Conservation (phyloP, 2,329 filamentous ascomycete species). For the Coniella vitis region DNA sequence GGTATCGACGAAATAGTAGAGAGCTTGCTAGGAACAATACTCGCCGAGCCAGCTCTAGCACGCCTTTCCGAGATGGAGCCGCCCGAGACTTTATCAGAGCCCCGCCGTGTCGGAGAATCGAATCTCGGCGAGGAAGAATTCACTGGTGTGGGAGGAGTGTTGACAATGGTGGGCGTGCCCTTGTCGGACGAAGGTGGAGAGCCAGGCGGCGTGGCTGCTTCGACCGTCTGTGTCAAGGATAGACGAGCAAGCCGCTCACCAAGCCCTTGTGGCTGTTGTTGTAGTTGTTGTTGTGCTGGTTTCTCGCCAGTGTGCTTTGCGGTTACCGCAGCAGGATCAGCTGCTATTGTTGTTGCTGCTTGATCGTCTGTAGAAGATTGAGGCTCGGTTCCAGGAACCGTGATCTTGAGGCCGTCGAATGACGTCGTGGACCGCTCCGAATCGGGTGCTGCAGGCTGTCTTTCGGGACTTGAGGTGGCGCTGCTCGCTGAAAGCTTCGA, state of each 20-base stretch:
- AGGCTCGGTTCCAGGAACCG: constrained; percentile 7
- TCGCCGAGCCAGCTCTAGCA: constrained; percentile 45
- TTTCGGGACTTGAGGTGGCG: constrained; percentile 35
- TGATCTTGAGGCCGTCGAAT: constrained; percentile 8
- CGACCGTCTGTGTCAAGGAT: constrained; percentile 25
- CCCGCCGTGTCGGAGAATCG: constrained; percentile 17
- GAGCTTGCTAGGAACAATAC: constrained; percentile 72
- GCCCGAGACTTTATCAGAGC: constrained; percentile 22
- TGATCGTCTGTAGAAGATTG: background rate
- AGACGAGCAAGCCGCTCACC: constrained; percentile 22
- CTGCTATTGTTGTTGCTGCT: background rate
- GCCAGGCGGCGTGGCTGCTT: constrained; percentile 30
- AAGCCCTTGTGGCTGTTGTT: constrained; percentile 16
- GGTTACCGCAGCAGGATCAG: background rate
- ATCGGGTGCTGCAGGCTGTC: constrained; percentile 15
- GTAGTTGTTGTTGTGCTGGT: constrained; percentile 9
- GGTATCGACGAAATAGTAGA: constrained; percentile 68
- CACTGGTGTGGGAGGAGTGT: constrained; percentile 59
- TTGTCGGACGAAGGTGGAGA: constrained; percentile 45
- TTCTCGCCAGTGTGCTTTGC: constrained; percentile 15
- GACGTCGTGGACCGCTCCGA: constrained; percentile 8
- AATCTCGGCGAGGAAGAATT: constrained; percentile 30
- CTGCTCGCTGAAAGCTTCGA: constrained; percentile 24
- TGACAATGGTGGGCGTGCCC: constrained; percentile 51
- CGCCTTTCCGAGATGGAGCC: constrained; percentile 64